Evolutionary conservation across 768 basidiomycete genomes (phyloP).

Genomic region (Cystofilobasidium capitatum): DNA sequence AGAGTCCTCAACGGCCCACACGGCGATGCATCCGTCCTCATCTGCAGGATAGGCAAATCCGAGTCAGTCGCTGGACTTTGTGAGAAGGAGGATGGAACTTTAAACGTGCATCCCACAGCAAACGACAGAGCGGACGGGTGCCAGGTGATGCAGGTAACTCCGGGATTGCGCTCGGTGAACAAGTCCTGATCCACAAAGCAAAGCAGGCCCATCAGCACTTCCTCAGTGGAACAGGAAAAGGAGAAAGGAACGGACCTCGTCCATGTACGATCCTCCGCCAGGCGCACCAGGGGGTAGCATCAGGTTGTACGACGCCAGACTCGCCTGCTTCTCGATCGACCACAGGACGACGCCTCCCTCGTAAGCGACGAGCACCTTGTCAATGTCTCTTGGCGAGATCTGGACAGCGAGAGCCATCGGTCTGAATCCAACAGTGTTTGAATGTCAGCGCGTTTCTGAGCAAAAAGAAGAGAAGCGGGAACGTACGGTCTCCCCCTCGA

Average conservation of each 20-base stretch:
- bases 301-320: slow-evolving; percentile 56
- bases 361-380: slow-evolving; percentile 33
- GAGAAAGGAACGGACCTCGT: slow-evolving; percentile 42
- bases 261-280: slow-evolving; percentile 58
- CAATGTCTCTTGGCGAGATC: slow-evolving; percentile 34
- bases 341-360: slow-evolving; percentile 43
- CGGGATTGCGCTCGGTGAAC: slow-evolving; percentile 58
- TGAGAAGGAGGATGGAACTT: neutral
- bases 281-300: slow-evolving; percentile 65
- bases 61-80: neutral
- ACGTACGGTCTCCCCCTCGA: slow-evolving; percentile 24
- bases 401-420: slow-evolving; percentile 53
- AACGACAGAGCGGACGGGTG: slow-evolving; percentile 67
- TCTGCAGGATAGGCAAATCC: slow-evolving; percentile 37
- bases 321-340: slow-evolving; percentile 38
- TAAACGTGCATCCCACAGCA: slow-evolving; percentile 49
- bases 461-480: neutral
- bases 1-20: slow-evolving; percentile 72
- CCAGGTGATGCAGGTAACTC: slow-evolving; percentile 61
- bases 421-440: slow-evolving; percentile 34
- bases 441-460: neutral
- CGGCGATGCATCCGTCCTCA: slow-evolving; percentile 69
- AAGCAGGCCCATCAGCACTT: neutral
- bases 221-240: slow-evolving; percentile 6
- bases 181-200: slow-evolving; percentile 39